Conservation (phyloP, 2,329 filamentous ascomycete genomes). For the Hypoxylon sp. region DNA sequence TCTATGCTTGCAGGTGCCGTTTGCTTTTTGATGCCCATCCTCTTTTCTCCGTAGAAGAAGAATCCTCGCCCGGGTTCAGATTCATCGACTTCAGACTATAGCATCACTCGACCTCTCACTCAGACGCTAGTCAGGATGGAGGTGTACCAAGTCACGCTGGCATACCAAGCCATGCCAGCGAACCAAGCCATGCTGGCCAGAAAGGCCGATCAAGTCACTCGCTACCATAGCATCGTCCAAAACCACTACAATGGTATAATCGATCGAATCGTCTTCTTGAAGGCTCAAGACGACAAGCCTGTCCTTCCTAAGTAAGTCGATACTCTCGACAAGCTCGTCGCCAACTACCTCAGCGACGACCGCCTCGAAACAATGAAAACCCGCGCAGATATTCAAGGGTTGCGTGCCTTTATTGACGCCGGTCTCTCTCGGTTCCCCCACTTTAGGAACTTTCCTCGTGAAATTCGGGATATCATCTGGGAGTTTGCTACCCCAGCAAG, state of each 20-base stretch:
- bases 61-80: too few species aligned
- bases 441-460: slow-evolving; percentile 25
- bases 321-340: neutral
- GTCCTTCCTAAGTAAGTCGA: neutral
- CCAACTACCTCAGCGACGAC: neutral
- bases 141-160: too few species aligned
- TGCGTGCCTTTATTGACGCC: neutral
- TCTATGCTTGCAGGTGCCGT: too few species aligned
- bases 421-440: slow-evolving; percentile 4
- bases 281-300: neutral
- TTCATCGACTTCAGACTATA: too few species aligned
- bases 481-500: slow-evolving; percentile 11
- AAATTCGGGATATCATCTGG: slow-evolving; percentile 33
- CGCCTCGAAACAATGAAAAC: neutral
- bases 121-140: too few species aligned
- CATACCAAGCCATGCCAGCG: too few species aligned
- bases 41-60: too few species aligned
- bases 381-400: neutral
- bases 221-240: neutral
- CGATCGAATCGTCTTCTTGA: too few species aligned
- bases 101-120: too few species aligned
- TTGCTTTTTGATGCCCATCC: too few species aligned
- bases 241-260: neutral
- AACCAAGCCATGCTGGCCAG: too few species aligned
- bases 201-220: neutral